Evolutionary conservation across 139 green algal species (phyloP), one percentile per base, ranked within the genome.

Genomic region (Monoraphidium neglectum): DNA sequence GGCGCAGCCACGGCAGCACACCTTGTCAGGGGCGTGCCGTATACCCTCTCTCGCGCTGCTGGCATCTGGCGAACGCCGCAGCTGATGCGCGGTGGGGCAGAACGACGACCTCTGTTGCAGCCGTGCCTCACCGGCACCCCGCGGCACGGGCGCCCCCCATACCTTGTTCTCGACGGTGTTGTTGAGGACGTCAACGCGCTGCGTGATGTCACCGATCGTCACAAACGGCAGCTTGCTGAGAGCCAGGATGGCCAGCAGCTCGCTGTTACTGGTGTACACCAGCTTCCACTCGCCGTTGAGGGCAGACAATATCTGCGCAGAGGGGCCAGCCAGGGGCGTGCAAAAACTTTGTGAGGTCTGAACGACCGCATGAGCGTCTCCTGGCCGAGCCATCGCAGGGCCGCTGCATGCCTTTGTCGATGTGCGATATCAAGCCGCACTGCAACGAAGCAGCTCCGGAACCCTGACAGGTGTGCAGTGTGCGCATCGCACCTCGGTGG

Each of bases 241-340:
- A 2, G 88, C 88, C 74, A 98, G 85, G 47, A 98, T 72, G 24
- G 85, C 84, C 0, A 95, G 70, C 32, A 98, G 84, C 78, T 96
- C 91, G 4, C 84, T 88, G 78, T 93, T 96, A 70, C 86, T 89
- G 13, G 95, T 97, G 89, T 98, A 98, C n/a, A 90, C 83, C 51
- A 97, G 83, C 62, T 90, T 90, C 93, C 93, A 98, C 15, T 83
- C 75, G 47, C 94, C 94, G 23, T 81, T 77, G 62, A 98, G 81
- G 71, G 78, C 32, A 1, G 36, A 30, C 46, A 77, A 53, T 51
- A 79, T 79, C 70, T 79, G 21, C 70, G 56, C 4, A 32, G 24
- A 2, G 78, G 70, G 70, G 79, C 67, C 69, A 68, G 12, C 18
- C 51, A 60, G 51, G 21, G n/a, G n/a, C n/a, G n/a, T n/a, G n/a